Evolutionary conservation across 441 rosid species (phyloP).

Genomic region (Corymbia citriodora): DNA sequence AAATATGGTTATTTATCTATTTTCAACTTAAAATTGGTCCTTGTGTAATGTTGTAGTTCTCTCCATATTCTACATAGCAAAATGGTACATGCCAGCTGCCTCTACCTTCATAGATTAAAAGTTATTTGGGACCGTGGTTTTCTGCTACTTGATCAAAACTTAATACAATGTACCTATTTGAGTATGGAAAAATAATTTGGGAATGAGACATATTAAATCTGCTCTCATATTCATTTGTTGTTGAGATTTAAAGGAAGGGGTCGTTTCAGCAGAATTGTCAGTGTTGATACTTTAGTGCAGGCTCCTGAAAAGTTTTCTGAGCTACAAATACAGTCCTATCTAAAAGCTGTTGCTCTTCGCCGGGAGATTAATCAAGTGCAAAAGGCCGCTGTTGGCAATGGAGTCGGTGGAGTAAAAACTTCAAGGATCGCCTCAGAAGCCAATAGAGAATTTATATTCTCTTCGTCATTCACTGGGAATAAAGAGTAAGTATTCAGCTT

Average conservation of each 20-base stretch:
- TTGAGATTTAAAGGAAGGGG: neutral
- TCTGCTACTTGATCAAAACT: neutral
- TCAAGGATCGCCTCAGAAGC: constrained; percentile 96
- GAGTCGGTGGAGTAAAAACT: constrained; percentile 82
- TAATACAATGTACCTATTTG: neutral
- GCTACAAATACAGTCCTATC: constrained; percentile 92
- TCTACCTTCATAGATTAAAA: neutral
- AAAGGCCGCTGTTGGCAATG: constrained; percentile 83
- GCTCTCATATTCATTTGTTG: neutral
- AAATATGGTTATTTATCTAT: neutral
- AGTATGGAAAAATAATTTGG: neutral
- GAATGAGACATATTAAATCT: neutral
- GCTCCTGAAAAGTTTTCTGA: constrained; percentile 89
- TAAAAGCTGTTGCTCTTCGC: constrained; percentile 92
- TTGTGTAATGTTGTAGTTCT: neutral
- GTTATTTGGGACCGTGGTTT: neutral
- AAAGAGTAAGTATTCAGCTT: constrained; percentile 61
- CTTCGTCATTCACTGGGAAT: constrained; percentile 85
- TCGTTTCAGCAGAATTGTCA: neutral
- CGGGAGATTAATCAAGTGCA: constrained; percentile 94
- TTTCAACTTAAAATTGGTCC: neutral
- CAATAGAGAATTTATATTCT: constrained; percentile 88
- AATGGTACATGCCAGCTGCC: neutral
- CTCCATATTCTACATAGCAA: neutral
- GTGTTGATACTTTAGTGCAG: constrained; percentile 31